Evolutionary conservation across 345 rosid species (phyloP).

Genomic region (Sonneratia alba): DNA sequence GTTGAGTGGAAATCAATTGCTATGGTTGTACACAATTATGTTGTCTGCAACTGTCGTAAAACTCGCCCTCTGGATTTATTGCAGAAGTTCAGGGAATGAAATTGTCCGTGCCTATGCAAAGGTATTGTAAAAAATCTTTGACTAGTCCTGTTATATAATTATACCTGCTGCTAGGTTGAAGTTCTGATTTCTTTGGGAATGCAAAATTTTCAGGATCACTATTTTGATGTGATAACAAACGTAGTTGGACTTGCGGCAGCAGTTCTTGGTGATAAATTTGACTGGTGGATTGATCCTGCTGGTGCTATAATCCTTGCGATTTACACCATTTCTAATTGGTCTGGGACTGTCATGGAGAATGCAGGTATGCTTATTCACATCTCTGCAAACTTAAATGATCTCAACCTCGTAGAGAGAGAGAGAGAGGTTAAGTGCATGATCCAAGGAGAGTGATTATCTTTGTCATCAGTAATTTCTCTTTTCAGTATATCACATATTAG

Average conservation of each 20-base stretch:
- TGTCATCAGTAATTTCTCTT: not conserved
- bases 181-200: not conserved
- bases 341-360: slow-evolving; percentile 81
- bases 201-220: slow-evolving; percentile 56
- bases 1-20: slow-evolving; percentile 41
- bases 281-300: slow-evolving; percentile 90
- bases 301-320: slow-evolving; percentile 81
- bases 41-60: slow-evolving; percentile 63
- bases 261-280: slow-evolving; percentile 57
- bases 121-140: slow-evolving; percentile 24
- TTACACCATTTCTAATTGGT: slow-evolving; percentile 85
- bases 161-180: not conserved
- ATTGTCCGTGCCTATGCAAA: slow-evolving; percentile 92
- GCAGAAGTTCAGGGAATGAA: slow-evolving; percentile 58
- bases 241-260: slow-evolving; percentile 79
- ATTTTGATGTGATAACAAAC: slow-evolving; percentile 82
- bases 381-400: not conserved
- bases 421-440: not conserved
- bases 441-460: not conserved
- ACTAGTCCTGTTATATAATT: not conserved
- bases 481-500: not conserved
- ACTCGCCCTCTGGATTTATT: slow-evolving; percentile 79
- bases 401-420: not conserved
- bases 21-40: slow-evolving; percentile 77
- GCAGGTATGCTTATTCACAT: slow-evolving; percentile 36